Evolutionary conservation across 176 grass and related monocot species (phyloP), one percentile per base, ranked within the genome.

Genomic region (Ensete glaucum): DNA sequence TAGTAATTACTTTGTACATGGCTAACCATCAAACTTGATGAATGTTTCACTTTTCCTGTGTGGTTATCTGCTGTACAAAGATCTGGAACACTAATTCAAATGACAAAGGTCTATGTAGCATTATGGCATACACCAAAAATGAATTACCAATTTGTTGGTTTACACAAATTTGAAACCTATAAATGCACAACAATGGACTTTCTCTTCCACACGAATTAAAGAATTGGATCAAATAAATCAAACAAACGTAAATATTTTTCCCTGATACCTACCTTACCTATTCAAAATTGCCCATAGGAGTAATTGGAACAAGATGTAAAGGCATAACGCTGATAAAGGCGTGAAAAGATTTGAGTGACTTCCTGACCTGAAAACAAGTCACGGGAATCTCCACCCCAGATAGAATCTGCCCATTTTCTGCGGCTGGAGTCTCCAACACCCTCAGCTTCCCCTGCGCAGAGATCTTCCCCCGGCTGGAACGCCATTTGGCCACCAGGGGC

Each of bases 291-390:
- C 34, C 34, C 34, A 43, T 43, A 43, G 34, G 3, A 43, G 34
- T 43, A 43, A 43, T 43, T 43, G 34, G 50, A n/a, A 52, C 13
- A 75, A 19, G 13, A 75, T 65, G 2, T 10, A 1, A 57, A 50
- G 53, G 34, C 52, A 16, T 66, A 79, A 73, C 66, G 74, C 34
- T 12, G 65, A 43, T 55, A 64, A 70, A 79, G 79, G 17, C 20
- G 53, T 58, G 9, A 54, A 68, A 25, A 72, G 34, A 43, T 43
- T 43, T 78, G 62, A 2, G 73, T 21, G 22, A 52, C 12, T 29
- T 13, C n/a, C 29, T 81, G 76, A 99, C 95, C 95, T 99, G 86
- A 77, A 94, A 99, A 77, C 91, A 99, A 66, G 88, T 99, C 81
- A 95, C 88, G 16, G 90, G 91, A 86, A 99, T 95, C 82, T 99